Evolutionary conservation across 192 early-diverging fungal species (phyloP).

Genomic region (Mortierella hygrophila): DNA sequence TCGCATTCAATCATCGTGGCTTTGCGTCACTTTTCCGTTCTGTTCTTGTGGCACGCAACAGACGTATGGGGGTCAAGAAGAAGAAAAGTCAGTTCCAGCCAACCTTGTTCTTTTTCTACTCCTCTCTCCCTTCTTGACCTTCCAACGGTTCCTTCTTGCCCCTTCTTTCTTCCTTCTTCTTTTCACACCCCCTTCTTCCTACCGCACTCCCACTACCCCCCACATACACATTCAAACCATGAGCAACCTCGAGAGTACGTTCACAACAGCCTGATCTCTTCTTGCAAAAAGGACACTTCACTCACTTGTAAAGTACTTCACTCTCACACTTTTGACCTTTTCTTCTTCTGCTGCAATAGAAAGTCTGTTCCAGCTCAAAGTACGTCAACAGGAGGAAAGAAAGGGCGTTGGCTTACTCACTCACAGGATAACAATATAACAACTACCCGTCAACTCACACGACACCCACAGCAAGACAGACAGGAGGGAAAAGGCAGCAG

Average conservation of each 20-base stretch:
- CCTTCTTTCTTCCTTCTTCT: neutral
- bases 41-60: too few relatives aligned
- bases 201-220: neutral
- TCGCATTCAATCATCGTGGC: too few relatives aligned
- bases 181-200: neutral
- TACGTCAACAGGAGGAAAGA: slow-evolving; percentile 9
- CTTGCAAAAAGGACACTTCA: neutral
- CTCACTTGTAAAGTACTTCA: neutral
- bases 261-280: neutral
- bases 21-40: too few relatives aligned
- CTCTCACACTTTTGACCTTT: neutral
- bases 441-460: neutral
- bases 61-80: too few relatives aligned
- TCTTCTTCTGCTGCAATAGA: slow-evolving; percentile 15
- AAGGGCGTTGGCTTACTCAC: neutral
- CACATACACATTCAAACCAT: slow-evolving; percentile 19
- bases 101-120: too few relatives aligned
- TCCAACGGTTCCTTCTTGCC: too few relatives aligned
- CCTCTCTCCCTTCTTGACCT: too few relatives aligned
- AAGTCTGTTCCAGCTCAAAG: slow-evolving; percentile 51
- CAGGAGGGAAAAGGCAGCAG: too few relatives aligned
- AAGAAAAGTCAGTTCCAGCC: too few relatives aligned
- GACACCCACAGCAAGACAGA: too few relatives aligned
- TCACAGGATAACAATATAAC: neutral
- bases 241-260: slow-evolving; percentile 55